Percentiles rank a stretch among this genome's conserved stretches.
Conservation (phyloP, 1,284 basidiomycete genomes). For the Fomitopsis schrenkii region DNA sequence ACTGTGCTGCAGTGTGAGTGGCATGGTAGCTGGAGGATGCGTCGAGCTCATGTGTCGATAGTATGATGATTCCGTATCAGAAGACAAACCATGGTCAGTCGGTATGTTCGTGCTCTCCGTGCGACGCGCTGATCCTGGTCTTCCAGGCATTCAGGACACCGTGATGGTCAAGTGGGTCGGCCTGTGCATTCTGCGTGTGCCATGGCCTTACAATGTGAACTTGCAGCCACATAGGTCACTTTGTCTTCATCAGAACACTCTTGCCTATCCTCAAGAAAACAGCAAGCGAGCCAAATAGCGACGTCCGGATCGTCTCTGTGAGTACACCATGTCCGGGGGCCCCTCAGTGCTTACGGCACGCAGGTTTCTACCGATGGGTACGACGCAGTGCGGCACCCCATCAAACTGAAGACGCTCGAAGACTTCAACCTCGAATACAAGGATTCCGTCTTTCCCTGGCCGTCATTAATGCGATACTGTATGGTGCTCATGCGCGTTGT, state of each 20-base stretch:
- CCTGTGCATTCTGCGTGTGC: neutral
- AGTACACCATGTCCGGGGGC: constrained; percentile 10
- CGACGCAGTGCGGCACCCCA: constrained; percentile 12
- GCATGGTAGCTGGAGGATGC: neutral
- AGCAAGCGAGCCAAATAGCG: constrained; percentile 36
- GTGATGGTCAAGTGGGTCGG: constrained; percentile 39
- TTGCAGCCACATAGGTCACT: constrained; percentile 14
- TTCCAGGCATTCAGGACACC: constrained; percentile 32
- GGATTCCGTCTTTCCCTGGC: constrained; percentile 20
- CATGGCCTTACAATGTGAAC: neutral
- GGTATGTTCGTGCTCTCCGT: neutral
- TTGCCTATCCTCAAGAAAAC: constrained; percentile 46
- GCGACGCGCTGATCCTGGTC: neutral
- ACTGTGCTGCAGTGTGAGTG: constrained; percentile 48
- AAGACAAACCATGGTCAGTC: constrained; percentile 32
- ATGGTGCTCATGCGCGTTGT: neutral
- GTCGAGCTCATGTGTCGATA: constrained; percentile 4
- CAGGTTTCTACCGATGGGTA: constrained; percentile 20
- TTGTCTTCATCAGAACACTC: constrained; percentile 42
- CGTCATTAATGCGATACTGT: constrained; percentile 5
- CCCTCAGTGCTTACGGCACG: constrained; percentile 7
- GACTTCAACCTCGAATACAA: constrained; percentile 37
- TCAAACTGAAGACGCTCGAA: constrained; percentile 32
- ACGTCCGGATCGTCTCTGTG: constrained; percentile 52
- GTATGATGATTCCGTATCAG: constrained; percentile 25